Percentiles rank a stretch among this genome's conserved stretches.
These are phyloP conservation scores for Macrophomina pseudophaseolina DNA, from an alignment of 2,329 filamentous ascomycete species.

Conservation along the genomic window DNA sequence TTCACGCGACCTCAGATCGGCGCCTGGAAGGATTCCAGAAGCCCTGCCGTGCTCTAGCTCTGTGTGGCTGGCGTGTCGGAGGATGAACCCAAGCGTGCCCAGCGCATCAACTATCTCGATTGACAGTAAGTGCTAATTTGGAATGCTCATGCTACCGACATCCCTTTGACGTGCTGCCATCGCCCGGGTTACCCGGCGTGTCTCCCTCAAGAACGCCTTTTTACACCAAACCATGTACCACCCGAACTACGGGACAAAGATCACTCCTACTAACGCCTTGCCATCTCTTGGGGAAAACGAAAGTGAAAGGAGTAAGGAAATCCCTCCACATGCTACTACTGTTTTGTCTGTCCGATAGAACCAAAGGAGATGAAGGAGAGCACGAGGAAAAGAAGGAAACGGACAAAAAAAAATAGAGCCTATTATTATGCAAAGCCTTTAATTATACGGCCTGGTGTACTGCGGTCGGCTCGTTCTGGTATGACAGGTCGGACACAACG, in stretches of 20 bases:
- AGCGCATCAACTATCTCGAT: not conserved
- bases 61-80: conserved; percentile 1
- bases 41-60: not conserved
- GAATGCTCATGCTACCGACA: conserved; percentile 1
- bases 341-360: not conserved
- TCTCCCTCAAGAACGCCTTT: conserved; percentile 1
- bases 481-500: conserved; percentile 15
- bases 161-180: conserved; percentile 12
- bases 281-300: not conserved
- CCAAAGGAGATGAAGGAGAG: not conserved
- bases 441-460: conserved; percentile 14
- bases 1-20: not conserved
- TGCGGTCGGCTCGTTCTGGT: conserved; percentile 2
- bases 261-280: conserved; percentile 8
- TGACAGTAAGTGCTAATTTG: not conserved
- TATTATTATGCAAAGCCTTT: conserved; percentile 4
- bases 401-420: not conserved
- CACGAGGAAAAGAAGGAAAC: not conserved
- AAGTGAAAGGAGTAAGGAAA: not conserved
- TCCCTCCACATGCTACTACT: not conserved
- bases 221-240: not conserved
- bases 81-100: not conserved
- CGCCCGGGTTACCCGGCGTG: not conserved
- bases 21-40: not conserved
- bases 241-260: not conserved